Conservation (phyloP, 2,329 filamentous ascomycete genomes). For the Sporothrix pallida region DNA sequence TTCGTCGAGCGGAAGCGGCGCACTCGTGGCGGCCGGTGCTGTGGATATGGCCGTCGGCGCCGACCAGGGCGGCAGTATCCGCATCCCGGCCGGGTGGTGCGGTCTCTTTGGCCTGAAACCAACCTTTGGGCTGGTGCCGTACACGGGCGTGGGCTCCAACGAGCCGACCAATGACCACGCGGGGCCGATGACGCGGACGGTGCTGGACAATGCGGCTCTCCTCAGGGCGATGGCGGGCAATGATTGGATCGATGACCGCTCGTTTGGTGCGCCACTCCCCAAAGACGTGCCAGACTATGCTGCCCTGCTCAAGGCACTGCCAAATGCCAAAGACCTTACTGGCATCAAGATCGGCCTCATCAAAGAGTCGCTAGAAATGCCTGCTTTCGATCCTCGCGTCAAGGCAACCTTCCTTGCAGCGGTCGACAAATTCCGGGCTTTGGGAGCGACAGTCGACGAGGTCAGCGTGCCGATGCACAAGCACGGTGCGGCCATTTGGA, state of each 20-base stretch:
- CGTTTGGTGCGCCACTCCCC: conserved; percentile 39
- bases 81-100: conserved; percentile 43
- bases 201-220: conserved; percentile 43
- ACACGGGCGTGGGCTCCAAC: conserved; percentile 44
- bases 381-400: conserved; percentile 41
- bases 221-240: conserved; percentile 45
- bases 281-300: conserved; percentile 37
- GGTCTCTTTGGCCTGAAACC: conserved; percentile 46
- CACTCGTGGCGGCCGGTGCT: conserved; percentile 49
- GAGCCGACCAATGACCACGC: conserved; percentile 44
- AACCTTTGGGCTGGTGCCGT: conserved; percentile 45
- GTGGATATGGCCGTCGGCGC: conserved; percentile 46
- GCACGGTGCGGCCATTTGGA: conserved; percentile 37
- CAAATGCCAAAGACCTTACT: conserved; percentile 35
- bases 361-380: conserved; percentile 40
- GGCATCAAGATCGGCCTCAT: conserved; percentile 45
- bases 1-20: conserved; percentile 52
- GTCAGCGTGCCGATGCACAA: conserved; percentile 44
- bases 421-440: conserved; percentile 39
- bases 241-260: conserved; percentile 46
- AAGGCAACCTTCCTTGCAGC: conserved; percentile 40
- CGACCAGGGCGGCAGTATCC: conserved; percentile 47
- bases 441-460: conserved; percentile 42
- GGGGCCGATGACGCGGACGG: conserved; percentile 44
- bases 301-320: conserved; percentile 32